Evolutionary conservation across 139 green algal species (phyloP).

Genomic region (Diplosphaera chodatii): DNA sequence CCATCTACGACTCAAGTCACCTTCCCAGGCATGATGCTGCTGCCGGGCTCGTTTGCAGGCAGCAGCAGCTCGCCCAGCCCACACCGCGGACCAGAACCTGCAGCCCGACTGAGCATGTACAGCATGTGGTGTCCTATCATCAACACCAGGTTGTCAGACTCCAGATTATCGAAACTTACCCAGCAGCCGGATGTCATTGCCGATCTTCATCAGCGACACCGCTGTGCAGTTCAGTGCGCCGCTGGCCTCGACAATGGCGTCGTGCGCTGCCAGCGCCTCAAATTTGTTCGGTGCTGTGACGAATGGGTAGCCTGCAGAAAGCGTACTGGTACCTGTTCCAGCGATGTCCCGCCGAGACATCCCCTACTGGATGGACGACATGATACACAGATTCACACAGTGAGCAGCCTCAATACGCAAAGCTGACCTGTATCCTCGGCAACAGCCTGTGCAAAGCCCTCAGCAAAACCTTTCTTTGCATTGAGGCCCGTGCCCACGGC

Average conservation of each 20-base stretch:
- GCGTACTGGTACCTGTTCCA: too few relatives aligned
- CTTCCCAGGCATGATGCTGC: constrained; percentile 95
- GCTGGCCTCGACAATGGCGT: constrained; percentile 76
- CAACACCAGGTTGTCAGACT: too few relatives aligned
- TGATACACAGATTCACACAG: too few relatives aligned
- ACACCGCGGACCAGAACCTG: constrained; percentile 65
- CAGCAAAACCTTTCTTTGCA: constrained; percentile 72
- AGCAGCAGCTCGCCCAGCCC: constrained; percentile 91
- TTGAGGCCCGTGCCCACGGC: constrained; percentile 96
- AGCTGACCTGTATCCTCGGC: constrained; percentile 27
- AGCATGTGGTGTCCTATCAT: too few relatives aligned
- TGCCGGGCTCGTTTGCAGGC: constrained; percentile 95
- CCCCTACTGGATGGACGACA: too few relatives aligned
- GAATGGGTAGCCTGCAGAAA: constrained; percentile 72
- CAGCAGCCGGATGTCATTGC: not conserved
- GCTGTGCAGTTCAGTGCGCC: constrained; percentile 89
- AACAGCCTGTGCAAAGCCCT: constrained; percentile 67
- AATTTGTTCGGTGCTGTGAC: constrained; percentile 96
- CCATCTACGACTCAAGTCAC: constrained; percentile 42
- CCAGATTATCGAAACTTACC: not conserved
- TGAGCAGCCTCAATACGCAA: too few relatives aligned
- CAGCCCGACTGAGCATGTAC: too few relatives aligned
- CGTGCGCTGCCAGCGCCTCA: constrained; percentile 90
- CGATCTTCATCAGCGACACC: constrained; percentile 86
- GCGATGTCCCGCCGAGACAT: too few relatives aligned